A percentile compares a stretch with the other conserved stretches of the same genome.
These are phyloP conservation scores for Hymenoscyphus infarciens DNA, from an alignment of 2,329 filamentous ascomycete species.

Conservation along the genomic window DNA sequence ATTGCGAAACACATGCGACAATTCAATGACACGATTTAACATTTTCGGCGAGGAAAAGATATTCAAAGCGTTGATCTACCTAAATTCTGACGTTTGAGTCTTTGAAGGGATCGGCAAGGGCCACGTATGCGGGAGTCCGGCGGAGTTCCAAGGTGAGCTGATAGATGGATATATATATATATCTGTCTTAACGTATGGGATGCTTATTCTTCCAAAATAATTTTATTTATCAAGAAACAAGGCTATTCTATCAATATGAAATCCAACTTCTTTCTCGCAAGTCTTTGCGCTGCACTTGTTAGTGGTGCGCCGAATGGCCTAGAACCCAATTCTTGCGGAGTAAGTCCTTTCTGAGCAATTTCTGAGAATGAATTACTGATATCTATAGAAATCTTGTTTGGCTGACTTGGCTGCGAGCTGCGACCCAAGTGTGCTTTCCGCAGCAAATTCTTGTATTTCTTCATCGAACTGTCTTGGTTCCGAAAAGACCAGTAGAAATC, in stretches of 20 bases:
- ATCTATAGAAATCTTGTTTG: not conserved
- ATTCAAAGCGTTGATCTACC: not conserved
- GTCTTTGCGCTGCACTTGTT: slow-evolving; percentile 1
- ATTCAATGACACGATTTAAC: not conserved
- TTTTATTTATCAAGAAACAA: too few relatives aligned
- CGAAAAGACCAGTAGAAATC: slow-evolving; percentile 14
- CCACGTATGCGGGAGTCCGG: not conserved
- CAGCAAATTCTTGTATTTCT: slow-evolving; percentile 13
- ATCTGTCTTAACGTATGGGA: not conserved
- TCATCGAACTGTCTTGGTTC: slow-evolving; percentile 12
- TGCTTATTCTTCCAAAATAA: not conserved
- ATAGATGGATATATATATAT: not conserved
- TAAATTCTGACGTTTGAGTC: not conserved
- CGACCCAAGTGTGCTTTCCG: not conserved
- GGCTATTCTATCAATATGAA: slow-evolving; percentile 2
- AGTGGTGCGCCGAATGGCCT: not conserved
- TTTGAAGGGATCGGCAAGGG: not conserved
- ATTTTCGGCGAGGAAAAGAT: not conserved
- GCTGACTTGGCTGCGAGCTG: not conserved
- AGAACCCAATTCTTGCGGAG: not conserved
- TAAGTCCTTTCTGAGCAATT: not conserved
- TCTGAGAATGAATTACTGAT: not conserved
- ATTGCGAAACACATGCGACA: not conserved
- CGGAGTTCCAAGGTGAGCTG: not conserved
- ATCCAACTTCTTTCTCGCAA: not conserved